Conservation (phyloP, 179 eudicot genomes). For the Heliamphora pulchella region DNA sequence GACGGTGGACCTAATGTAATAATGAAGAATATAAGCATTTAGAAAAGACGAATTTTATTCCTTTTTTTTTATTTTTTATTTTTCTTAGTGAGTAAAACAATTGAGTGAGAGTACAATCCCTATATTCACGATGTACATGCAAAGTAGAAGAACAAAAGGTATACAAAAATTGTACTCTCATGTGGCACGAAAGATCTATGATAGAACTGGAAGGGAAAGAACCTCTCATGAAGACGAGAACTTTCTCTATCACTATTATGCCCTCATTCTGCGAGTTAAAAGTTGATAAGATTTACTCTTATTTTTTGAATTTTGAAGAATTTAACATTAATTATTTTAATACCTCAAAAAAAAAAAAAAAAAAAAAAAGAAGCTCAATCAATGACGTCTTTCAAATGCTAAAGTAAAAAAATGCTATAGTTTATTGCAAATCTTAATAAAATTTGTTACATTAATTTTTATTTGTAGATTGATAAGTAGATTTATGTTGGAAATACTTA, state of each 20-base stretch:
- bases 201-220: neutral
- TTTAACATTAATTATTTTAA: neutral
- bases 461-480: neutral
- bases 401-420: neutral
- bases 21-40: neutral
- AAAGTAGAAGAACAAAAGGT: neutral
- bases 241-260: neutral
- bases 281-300: neutral
- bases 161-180: neutral
- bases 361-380: no score
- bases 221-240: neutral
- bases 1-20: neutral
- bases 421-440: neutral
- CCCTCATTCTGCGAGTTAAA: neutral
- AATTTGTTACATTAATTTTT: neutral
- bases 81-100: neutral
- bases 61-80: neutral
- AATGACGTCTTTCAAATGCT: neutral
- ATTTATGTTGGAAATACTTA: neutral
- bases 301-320: neutral
- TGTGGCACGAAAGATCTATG: neutral
- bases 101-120: neutral
- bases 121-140: neutral
- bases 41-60: neutral
- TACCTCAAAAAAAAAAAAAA: neutral